Evolutionary conservation across 1,284 basidiomycete genomes (phyloP).

Genomic region (Leccinum angustisporum): DNA sequence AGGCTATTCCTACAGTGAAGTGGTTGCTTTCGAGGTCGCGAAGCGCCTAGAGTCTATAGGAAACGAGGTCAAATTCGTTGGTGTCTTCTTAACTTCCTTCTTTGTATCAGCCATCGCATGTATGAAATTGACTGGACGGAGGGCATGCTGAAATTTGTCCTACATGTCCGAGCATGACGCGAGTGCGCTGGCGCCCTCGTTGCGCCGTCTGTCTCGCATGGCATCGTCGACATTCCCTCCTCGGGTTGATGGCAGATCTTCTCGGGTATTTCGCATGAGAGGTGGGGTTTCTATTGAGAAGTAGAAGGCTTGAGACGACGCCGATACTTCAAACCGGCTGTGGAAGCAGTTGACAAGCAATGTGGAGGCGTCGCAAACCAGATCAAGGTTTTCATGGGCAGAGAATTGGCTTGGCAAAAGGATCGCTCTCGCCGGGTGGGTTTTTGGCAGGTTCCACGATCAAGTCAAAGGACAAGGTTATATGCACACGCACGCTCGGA

Average conservation of each 20-base stretch:
- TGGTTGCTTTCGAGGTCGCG: slow-evolving; percentile 44
- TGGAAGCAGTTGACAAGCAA: too few species aligned
- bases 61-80: slow-evolving; percentile 38
- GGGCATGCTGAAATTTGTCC: slow-evolving; percentile 37
- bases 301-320: slow-evolving; percentile 1
- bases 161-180: slow-evolving; percentile 26
- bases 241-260: slow-evolving; percentile 16
- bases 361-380: too few species aligned
- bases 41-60: slow-evolving; percentile 38
- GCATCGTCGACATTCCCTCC: slow-evolving; percentile 2
- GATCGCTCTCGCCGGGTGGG: slow-evolving; percentile 19
- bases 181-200: slow-evolving; percentile 9
- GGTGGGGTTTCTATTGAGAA: not conserved
- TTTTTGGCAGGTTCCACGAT: slow-evolving; percentile 16
- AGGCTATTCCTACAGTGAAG: slow-evolving; percentile 48
- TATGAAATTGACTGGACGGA: slow-evolving; percentile 40
- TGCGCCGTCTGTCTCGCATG: slow-evolving; percentile 17
- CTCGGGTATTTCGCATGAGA: slow-evolving; percentile 23
- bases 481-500: not conserved
- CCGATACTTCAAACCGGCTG: not conserved
- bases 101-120: slow-evolving; percentile 41
- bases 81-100: slow-evolving; percentile 40
- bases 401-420: slow-evolving; percentile 8
- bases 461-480: too few species aligned
- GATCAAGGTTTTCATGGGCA: too few species aligned